A percentile compares a stretch with the other conserved stretches of the same genome.
Conservation (phyloP, 129 eudicot genomes). For the Saposhnikovia divaricata region DNA sequence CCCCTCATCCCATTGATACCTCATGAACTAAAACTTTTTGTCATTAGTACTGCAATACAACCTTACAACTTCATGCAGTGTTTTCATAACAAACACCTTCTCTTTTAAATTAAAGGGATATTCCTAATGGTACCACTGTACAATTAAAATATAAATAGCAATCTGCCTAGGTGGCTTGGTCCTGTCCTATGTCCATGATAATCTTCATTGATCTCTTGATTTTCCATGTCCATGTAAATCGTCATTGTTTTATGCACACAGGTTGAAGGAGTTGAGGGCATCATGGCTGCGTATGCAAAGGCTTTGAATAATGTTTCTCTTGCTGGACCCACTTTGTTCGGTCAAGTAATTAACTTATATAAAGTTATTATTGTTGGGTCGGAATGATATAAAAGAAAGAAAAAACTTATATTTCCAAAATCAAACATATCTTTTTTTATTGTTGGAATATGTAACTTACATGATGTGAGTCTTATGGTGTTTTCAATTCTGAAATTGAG, state of each 20-base stretch:
- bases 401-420: too few species aligned
- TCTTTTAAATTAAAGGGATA: too few species aligned
- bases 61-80: background rate
- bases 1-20: too few species aligned
- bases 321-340: constrained; percentile 82
- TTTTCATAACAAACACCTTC: background rate
- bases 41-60: background rate
- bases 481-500: too few species aligned
- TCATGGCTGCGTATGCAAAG: constrained; percentile 66
- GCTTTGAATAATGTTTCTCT: constrained; percentile 60
- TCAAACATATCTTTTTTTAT: too few species aligned
- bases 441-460: too few species aligned
- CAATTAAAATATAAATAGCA: background rate
- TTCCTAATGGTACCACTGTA: too few species aligned
- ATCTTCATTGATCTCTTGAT: background rate
- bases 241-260: constrained; percentile 6
- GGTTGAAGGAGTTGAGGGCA: constrained; percentile 88
- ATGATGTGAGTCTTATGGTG: too few species aligned
- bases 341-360: constrained; percentile 63
- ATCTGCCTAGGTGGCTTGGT: background rate
- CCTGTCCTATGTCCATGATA: background rate
- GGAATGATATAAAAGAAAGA: too few species aligned
- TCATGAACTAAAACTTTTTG: too few species aligned
- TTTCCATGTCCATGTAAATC: background rate
- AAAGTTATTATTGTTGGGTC: too few species aligned